Evolutionary conservation across 192 early-diverging fungal species (phyloP), one percentile per base, ranked within the genome.

Genomic region (Rhizophagus sp.): DNA sequence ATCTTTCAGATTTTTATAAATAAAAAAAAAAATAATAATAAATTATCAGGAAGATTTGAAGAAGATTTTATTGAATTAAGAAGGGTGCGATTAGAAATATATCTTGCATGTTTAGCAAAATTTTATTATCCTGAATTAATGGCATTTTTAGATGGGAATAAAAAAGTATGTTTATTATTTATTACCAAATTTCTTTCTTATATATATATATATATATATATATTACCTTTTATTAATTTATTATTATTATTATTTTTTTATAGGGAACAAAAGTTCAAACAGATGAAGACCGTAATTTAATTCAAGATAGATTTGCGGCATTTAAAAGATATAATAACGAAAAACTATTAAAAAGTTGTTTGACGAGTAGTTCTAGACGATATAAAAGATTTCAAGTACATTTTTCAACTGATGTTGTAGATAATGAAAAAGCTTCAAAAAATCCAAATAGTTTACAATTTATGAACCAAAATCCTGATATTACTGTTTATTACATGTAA

Each of bases 21-120:
- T 5, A 2, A 39, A 39, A n/a, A n/a, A n/a, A n/a, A n/a, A n/a
- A n/a, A n/a, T 8, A 7, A 41, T 41, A 10, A 36, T 13, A 66
- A 66, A 66, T 66, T 33, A 41, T 69, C 44, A 69, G 67, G 67
- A 39, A 69, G 67, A 69, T 69, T 69, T 39, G 19, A 69, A n/a
- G 33, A n/a, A 36, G 30, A 39, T 7, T 69, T 69, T 39, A 44
- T 69, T 36, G 67, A 69, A 69, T 22, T n/a, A 3, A 34, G 67
- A n/a, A 30, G 36, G 5, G 4, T 39, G 1, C 22, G 36, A 19
- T 36, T 69, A 22, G 67, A 69, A 36, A 10, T 69, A n/a, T 69
- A 69, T 44, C 34, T 69, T 19, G 19, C 12, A 6, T 39, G 34
- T 39, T 22, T 69, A 19, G 36, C 67, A 69, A 22, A 22, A 12